Evolutionary conservation across 176 grass and related monocot species (phyloP), one percentile per base, ranked within the genome.

Genomic region (Dactylis glomerata): DNA sequence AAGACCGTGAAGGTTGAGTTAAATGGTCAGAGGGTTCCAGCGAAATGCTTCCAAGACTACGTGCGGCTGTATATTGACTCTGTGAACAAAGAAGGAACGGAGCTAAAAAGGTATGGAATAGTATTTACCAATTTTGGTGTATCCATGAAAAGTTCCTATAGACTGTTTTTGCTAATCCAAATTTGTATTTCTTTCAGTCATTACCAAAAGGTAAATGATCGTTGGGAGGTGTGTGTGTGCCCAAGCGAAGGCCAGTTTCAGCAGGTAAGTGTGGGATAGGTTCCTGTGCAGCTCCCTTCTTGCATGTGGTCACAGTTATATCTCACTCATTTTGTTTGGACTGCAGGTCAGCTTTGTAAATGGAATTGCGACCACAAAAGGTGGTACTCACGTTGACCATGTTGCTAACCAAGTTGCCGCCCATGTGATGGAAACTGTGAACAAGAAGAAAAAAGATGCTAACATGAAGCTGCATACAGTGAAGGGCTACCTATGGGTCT

Each of bases 331-430:
- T 17, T 34, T 75, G 15, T 59, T 68, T 54, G 13, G 68, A 22
- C 73, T 76, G 52, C 77, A 98, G 96, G 96, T 98, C 77, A 98
- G 96, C 84, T 98, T 98, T 78, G 96, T 89, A 9, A 98, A 98
- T 27, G 84, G 96, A 62, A 98, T 98, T 74, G 90, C 90, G 8
- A 98, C 96, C 19, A 93, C 86, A 82, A 93, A 76, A 74, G 96
- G 96, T 52, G 96, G 96, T 42, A 95, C 87, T 75, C 96, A 95
- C 41, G 96, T 98, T 34, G 96, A 98, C 54, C 89, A 91, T 64
- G 80, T 98, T 7, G 90, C 96, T 36, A 95, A 86, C 68, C 96
- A 98, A 90, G 69, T 98, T 19, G 85, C 93, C 15, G 89, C 45
- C 77, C 58, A 87, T 73, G 26, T 98, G 50, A 92, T 98, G 87